A percentile compares a stretch with the other conserved stretches of the same genome.
Evolutionary conservation across 257 asterid species (phyloP).

Genomic region (Gentiana dahurica): DNA sequence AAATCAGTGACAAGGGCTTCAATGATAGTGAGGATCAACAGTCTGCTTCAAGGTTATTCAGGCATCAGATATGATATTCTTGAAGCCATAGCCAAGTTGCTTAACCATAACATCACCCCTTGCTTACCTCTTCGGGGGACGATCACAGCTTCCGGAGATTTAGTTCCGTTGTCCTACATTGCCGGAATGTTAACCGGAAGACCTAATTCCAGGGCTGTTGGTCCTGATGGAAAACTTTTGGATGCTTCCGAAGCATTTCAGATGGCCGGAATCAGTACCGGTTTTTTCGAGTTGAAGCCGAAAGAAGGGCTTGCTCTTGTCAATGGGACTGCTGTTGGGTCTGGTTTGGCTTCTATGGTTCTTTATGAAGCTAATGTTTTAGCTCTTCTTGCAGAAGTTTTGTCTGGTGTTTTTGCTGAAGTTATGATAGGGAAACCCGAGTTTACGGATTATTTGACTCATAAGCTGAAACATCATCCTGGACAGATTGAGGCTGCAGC

Average conservation of each 20-base stretch:
- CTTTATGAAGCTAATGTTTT: slow-evolving; percentile 21
- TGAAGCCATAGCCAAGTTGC: slow-evolving; percentile 22
- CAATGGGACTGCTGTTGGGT: slow-evolving; percentile 27
- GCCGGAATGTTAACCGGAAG: slow-evolving; percentile 20
- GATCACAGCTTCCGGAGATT: slow-evolving; percentile 21
- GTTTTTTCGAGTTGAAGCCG: slow-evolving; percentile 19
- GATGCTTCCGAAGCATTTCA: slow-evolving; percentile 17
- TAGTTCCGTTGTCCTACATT: slow-evolving; percentile 24
- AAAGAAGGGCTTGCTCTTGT: slow-evolving; percentile 26
- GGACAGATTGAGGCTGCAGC: slow-evolving; percentile 30
- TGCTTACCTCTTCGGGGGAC: slow-evolving; percentile 27
- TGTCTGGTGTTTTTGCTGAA: slow-evolving; percentile 21
- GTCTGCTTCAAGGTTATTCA: slow-evolving; percentile 24
- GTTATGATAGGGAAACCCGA: slow-evolving; percentile 24
- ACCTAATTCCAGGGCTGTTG: slow-evolving; percentile 20
- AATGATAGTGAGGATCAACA: slow-evolving; percentile 21
- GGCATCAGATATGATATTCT: slow-evolving; percentile 25
- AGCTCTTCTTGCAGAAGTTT: slow-evolving; percentile 20
- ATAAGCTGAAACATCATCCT: slow-evolving; percentile 25
- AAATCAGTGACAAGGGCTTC: slow-evolving; percentile 21
- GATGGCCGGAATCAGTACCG: slow-evolving; percentile 12
- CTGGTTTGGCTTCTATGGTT: slow-evolving; percentile 24
- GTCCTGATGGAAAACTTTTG: slow-evolving; percentile 17
- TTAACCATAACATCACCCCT: slow-evolving; percentile 20
- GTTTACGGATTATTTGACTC: slow-evolving; percentile 26